Evolutionary conservation across 2,329 filamentous ascomycete genomes (phyloP).

Genomic region (Apiospora aurea): DNA sequence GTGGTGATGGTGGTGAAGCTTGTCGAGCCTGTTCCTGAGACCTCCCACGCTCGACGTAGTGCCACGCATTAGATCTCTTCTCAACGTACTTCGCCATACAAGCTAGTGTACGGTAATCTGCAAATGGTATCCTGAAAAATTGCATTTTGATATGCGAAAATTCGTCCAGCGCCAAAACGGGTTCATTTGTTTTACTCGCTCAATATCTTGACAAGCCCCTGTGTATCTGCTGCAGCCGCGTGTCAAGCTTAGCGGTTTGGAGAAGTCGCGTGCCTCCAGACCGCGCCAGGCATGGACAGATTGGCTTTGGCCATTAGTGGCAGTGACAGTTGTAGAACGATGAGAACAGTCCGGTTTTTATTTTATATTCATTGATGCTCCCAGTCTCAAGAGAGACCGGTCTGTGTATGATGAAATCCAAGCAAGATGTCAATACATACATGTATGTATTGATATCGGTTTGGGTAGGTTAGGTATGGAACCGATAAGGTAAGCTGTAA

Average conservation of each 20-base stretch:
- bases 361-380: too few relatives aligned
- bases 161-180: neutral
- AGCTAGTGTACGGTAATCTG: neutral
- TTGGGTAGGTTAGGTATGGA: neutral
- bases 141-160: neutral
- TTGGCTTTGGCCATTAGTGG: neutral
- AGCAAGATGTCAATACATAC: neutral
- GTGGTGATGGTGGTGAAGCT: neutral
- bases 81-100: neutral
- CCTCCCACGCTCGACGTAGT: neutral
- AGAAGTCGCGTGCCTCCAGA: neutral
- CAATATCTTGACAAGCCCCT: conserved; percentile 9
- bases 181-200: neutral
- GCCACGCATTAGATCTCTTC: neutral
- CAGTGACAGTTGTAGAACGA: neutral
- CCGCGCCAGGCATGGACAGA: neutral
- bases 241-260: conserved; percentile 15
- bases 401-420: neutral
- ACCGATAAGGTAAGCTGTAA: neutral
- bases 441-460: neutral
- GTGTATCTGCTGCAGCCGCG: neutral
- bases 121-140: neutral
- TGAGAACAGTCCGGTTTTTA: neutral
- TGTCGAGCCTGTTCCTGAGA: neutral
- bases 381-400: neutral